Evolutionary conservation across 2,329 filamentous ascomycete species (phyloP).

Genomic region (Sclerotinia glacialis): DNA sequence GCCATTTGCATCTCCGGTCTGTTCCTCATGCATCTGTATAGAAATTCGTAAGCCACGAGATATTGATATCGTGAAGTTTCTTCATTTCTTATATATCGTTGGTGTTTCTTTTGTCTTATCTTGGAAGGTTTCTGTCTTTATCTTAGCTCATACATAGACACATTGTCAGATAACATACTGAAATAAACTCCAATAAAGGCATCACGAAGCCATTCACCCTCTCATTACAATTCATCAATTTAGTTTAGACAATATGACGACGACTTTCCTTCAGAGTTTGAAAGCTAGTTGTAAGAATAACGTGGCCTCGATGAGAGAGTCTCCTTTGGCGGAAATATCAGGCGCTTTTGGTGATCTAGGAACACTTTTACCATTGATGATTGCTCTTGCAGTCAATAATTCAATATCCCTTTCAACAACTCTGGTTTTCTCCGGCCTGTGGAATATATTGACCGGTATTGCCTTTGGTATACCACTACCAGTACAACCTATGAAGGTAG

Average conservation of each 20-base stretch:
- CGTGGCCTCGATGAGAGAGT: conserved; percentile 51
- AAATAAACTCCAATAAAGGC: background rate
- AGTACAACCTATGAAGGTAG: conserved; percentile 79
- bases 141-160: background rate
- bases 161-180: background rate
- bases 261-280: background rate
- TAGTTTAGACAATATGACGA: background rate
- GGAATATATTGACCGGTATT: conserved; percentile 78
- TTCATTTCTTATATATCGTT: background rate
- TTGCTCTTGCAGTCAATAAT: conserved; percentile 73
- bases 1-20: background rate
- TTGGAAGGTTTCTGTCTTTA: background rate
- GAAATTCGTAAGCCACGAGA: conserved; percentile 1
- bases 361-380: conserved; percentile 84
- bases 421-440: conserved; percentile 82
- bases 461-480: conserved; percentile 86
- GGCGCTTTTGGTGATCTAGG: conserved; percentile 87
- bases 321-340: conserved; percentile 73
- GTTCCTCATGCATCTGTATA: conserved; percentile 11
- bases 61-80: background rate
- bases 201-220: background rate
- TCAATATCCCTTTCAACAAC: conserved; percentile 82
- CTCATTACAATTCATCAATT: conserved; percentile 4
- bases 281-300: conserved; percentile 46
- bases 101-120: background rate